A percentile compares a stretch with the other conserved stretches of the same genome.
Evolutionary conservation across 495 filamentous ascomycete species (phyloP).

Genomic region (Sabuloglossum arenarium): DNA sequence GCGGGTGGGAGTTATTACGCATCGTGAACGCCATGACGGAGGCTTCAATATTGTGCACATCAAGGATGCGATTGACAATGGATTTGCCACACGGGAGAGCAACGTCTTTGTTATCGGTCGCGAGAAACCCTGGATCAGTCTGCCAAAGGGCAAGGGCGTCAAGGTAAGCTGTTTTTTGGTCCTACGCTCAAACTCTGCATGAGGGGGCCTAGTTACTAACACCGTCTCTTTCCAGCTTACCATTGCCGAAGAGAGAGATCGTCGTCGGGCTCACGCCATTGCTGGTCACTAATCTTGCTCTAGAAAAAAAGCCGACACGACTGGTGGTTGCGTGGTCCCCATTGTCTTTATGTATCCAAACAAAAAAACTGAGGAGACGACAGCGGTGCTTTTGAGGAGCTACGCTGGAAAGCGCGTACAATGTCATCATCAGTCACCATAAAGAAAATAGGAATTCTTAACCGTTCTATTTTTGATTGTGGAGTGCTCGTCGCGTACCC

Average conservation of each 20-base stretch:
- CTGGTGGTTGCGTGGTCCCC: neutral
- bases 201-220: neutral
- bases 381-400: too few relatives aligned
- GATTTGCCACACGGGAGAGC: constrained; percentile 91
- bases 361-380: too few relatives aligned
- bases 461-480: too few relatives aligned
- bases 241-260: constrained; percentile 96
- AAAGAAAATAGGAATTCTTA: too few relatives aligned
- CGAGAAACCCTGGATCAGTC: constrained; percentile 96
- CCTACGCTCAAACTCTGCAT: constrained; percentile 3
- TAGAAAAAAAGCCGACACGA: neutral
- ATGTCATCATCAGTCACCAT: too few relatives aligned
- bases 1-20: constrained; percentile 98
- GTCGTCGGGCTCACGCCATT: constrained; percentile 60
- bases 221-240: constrained; percentile 33
- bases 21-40: constrained; percentile 98
- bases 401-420: too few relatives aligned
- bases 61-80: constrained; percentile 99
- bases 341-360: neutral
- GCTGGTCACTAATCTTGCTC: constrained; percentile 31
- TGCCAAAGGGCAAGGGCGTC: constrained; percentile 99
- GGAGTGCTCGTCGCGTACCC: too few relatives aligned
- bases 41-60: constrained; percentile 99
- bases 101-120: constrained; percentile 97
- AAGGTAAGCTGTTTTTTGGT: constrained; percentile 35